A percentile compares a stretch with the other conserved stretches of the same genome.
Evolutionary conservation across 257 asterid genomes (phyloP).

Genomic region (Solanum virginianum): DNA sequence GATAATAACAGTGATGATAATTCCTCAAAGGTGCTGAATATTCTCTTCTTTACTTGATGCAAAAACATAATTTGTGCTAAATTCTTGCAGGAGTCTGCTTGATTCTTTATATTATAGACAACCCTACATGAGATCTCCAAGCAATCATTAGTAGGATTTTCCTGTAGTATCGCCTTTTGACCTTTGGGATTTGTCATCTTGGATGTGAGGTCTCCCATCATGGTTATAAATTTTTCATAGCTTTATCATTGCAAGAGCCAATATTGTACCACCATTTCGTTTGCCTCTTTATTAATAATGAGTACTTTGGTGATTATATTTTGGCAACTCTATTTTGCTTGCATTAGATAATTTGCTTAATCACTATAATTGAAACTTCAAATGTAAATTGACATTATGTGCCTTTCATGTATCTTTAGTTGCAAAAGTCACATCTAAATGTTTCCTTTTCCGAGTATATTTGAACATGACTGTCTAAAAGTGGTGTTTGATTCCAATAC

Average conservation of each 20-base stretch:
- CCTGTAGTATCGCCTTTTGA: not conserved
- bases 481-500: not conserved
- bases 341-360: not conserved
- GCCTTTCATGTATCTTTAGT: not conserved
- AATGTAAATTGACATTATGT: not conserved
- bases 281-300: not conserved
- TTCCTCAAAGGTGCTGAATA: constrained; percentile 40
- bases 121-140: not conserved
- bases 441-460: not conserved
- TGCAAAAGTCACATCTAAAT: not conserved
- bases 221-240: not conserved
- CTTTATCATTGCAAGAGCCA: not conserved
- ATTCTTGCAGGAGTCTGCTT: not conserved
- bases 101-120: not conserved
- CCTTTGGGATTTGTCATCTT: not conserved
- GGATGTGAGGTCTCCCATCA: not conserved
- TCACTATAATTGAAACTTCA: not conserved
- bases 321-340: not conserved
- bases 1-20: constrained; percentile 36
- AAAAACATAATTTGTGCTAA: not conserved
- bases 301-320: not conserved
- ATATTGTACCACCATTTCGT: not conserved
- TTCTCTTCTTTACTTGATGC: not conserved
- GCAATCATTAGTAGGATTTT: not conserved
- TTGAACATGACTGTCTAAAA: not conserved